Base-by-base conservation (phyloP, 2,329 filamentous ascomycete species). In the Boeremia exigua region DNA sequence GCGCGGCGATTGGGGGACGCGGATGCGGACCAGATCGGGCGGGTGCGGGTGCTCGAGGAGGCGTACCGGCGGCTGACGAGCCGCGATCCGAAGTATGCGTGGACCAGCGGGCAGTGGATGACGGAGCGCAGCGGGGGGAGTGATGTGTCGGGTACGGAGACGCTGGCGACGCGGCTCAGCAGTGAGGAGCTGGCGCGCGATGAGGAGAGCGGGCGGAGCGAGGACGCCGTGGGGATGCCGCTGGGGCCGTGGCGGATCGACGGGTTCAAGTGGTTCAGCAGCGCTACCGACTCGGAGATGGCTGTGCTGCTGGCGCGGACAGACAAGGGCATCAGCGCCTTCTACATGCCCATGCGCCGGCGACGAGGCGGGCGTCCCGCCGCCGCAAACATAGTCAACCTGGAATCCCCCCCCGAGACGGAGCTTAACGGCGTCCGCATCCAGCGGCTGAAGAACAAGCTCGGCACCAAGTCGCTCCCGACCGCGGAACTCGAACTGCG, bases 21-120 rank as follows among this genome's bases (percentile, higher is more conserved):
- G 3, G 70, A 73, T 58, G 62, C 59, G 0, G 66, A 71, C 19
- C 68, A 73, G 39, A 58, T 61, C 1, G 70, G 70, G 4, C 62
- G 67, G 3, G 74, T 75, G 7, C 61, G 62, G 15, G 81, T 86
- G 0, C 80, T 86, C 43, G 75, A 81, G 33, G 79, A 83, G 36
- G 83, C 83, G 3, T 85, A 81, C 59, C 66, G 74, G 6, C 81
- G 81, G 11, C 75, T 90, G 3, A 84, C 77, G 1, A 84, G 82
- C 4, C 77, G 82, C 4, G 79, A 88, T 48, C 75, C 79, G 0
- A 50, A 65, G 0, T 61, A 73, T 15, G 83, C 84, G 0, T 91
- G 88, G 88, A 91, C 88, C 0, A 88, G 84, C 36, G 88, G 88
- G 0, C 88, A 91, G 69, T 91, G 89, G 88, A 91, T 91, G 88